Base-by-base conservation (phyloP, 2,329 filamentous ascomycete genomes). In the Teratosphaeria viscida region DNA sequence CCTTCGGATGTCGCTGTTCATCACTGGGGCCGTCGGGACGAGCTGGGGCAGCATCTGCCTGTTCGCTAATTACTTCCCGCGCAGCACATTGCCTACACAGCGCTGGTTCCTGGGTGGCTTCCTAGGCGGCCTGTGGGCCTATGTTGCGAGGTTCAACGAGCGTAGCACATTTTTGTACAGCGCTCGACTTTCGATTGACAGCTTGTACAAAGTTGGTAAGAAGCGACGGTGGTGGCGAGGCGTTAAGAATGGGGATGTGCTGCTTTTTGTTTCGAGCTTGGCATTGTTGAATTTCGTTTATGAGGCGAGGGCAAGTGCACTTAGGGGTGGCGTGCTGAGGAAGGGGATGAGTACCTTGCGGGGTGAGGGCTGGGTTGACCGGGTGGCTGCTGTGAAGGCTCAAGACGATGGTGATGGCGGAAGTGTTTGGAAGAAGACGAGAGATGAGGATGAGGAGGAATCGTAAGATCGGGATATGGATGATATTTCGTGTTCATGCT, bases 71-170 rank as follows among this genome's bases (percentile, higher is more conserved):
- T 81, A 87, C 68, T 80, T 97, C 1, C 91, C 92, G 0, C 82
- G 87, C 2, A 81, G 81, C 5, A 79, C 91, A 8, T 79, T 96
- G 0, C 83, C 92, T 0, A 92, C 87, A 0, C 88, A 94, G 71
- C 84, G 94, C 26, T 95, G 94, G 80, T 96, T 95, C 80, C 78
- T 96, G 0, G 89, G 90, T 57, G 92, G 94, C 7, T 89, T 92
- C 72, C 69, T 95, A 1, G 90, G 88, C 0, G 94, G 94, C 0
- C 74, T 94, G 29, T 96, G 92, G 85, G 89, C 89, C 0, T 89
- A 89, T 72, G 75, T 96, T 1, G 87, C 91, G 70, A 79, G 86
- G 53, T 78, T 79, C 56, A 77, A 81, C 61, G 83, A 86, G 52
- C 77, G 88, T 16, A 79, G 81, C 1, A 82, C 89, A 58, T 95